Evolutionary conservation across 2,329 filamentous ascomycete species (phyloP).

Genomic region (Bipolaris sorokiniana): DNA sequence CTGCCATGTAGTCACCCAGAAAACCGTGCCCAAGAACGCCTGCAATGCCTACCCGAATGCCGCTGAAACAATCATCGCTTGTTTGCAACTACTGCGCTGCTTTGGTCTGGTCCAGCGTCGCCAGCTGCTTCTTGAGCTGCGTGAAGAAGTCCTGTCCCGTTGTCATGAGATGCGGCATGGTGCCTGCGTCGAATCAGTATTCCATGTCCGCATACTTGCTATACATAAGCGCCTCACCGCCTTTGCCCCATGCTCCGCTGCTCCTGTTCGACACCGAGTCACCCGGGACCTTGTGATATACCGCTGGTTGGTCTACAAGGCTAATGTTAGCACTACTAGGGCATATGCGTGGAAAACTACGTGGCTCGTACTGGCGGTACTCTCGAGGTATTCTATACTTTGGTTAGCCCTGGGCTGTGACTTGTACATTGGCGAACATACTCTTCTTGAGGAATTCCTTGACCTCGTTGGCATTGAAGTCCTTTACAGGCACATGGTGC

Average conservation of each 20-base stretch:
- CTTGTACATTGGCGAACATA: constrained; percentile 20
- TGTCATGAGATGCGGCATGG: constrained; percentile 51
- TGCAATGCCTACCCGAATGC: constrained; percentile 44
- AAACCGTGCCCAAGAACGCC: constrained; percentile 39
- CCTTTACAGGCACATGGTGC: constrained; percentile 46
- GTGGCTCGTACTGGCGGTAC: constrained; percentile 33
- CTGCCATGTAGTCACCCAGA: constrained; percentile 23
- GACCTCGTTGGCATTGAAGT: constrained; percentile 54
- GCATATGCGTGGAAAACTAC: constrained; percentile 2
- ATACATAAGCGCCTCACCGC: constrained; percentile 36
- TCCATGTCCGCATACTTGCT: too few relatives aligned
- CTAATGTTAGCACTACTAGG: constrained; percentile 26
- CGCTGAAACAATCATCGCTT: constrained; percentile 37
- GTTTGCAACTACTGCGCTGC: constrained; percentile 30
- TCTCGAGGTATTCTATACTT: constrained; percentile 37
- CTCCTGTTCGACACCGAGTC: constrained; percentile 48
- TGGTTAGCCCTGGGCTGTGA: constrained; percentile 24
- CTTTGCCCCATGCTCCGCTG: constrained; percentile 50
- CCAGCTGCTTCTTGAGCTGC: constrained; percentile 55
- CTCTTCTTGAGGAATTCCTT: constrained; percentile 52
- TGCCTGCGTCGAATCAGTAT: constrained; percentile 36
- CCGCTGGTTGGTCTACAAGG: constrained; percentile 37
- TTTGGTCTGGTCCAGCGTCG: constrained; percentile 48
- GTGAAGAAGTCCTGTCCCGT: constrained; percentile 54
- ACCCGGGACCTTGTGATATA: constrained; percentile 49